Evolutionary conservation across 1,139 yeast species (phyloP), one percentile per base, ranked within the genome.

Genomic region (Blastobotrys illinoisensis): DNA sequence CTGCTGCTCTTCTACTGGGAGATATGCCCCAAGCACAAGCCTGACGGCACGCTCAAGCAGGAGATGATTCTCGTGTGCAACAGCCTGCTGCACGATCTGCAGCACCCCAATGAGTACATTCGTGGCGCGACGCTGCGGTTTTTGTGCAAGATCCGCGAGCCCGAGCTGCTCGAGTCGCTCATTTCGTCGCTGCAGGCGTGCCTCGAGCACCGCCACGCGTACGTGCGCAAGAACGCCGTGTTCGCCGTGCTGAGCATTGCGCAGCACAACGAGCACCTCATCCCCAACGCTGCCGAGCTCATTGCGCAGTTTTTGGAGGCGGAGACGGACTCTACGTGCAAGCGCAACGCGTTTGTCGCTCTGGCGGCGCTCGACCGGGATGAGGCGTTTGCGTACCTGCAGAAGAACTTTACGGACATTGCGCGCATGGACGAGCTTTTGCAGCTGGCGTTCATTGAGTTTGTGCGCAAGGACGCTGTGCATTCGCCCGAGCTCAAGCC

Each of bases 61-160:
- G 99, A 95, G 74, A 93, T 95, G 98, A 93, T 95, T 74, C 82
- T 95, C 63, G 99, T 93, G 52, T 93, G 98, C 76, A 95, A 95
- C 71, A 97, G 98, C 54, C 89, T 95, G 66, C 96, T 95, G 72
- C 90, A 93, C 72, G 99, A 95, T 71, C 80, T 95, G 64, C 97
- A 91, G 73, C 99, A 95, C 74, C 97, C 99, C 53, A 95, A 95
- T 74, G 99, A 95, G 73, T 95, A 86, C 69, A 87, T 95, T 61
- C 82, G 99, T 66, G 99, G 99, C 64, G 89, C 90, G 64, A 91
- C 99, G 7, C 79, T 95, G 72, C 82, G 98, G 66, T 93, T 90
- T 71, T 79, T 95, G 68, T 83, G 93, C 60, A 95, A 93, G 70
- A 79, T 95, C 70, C 86, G 85, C 68, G 99, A 95, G 73, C 86